Conservation (phyloP, 1,284 basidiomycete species). For the Naganishia sp. region DNA sequence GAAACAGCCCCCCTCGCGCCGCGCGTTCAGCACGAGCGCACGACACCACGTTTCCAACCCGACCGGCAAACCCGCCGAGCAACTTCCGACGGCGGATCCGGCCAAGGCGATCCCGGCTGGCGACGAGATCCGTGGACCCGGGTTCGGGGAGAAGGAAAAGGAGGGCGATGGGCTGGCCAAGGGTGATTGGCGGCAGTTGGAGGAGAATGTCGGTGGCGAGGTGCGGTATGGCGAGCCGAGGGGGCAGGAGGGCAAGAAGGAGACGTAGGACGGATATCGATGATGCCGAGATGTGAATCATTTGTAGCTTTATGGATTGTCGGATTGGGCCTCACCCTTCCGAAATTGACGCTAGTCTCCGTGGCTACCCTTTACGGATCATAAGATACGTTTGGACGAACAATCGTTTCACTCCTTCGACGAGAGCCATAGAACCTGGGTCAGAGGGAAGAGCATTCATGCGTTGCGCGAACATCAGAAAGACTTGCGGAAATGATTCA, state of each 20-base stretch:
- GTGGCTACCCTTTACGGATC: no score
- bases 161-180: conserved; percentile 24
- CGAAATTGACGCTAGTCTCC: no score
- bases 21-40: conserved; percentile 4
- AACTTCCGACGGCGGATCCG: conserved; percentile 17
- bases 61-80: conserved; percentile 1
- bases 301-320: no score
- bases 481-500: no score
- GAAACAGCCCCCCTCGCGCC: neutral
- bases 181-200: conserved; percentile 32
- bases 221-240: conserved; percentile 25
- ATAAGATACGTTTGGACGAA: no score
- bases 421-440: no score
- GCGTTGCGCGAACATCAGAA: no score
- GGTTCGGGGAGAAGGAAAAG: conserved; percentile 13
- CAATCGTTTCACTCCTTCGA: no score
- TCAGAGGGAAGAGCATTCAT: no score
- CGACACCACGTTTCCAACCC: conserved; percentile 2
- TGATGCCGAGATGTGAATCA: no score
- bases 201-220: conserved; percentile 32
- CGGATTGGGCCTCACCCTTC: no score
- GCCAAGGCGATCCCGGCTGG: conserved; percentile 2
- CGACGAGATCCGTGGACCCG: conserved; percentile 20
- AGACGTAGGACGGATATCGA: neutral
- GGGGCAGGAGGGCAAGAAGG: conserved; percentile 26